Base-by-base conservation (phyloP, 1,139 yeast species). In the Diutina sp. region DNA sequence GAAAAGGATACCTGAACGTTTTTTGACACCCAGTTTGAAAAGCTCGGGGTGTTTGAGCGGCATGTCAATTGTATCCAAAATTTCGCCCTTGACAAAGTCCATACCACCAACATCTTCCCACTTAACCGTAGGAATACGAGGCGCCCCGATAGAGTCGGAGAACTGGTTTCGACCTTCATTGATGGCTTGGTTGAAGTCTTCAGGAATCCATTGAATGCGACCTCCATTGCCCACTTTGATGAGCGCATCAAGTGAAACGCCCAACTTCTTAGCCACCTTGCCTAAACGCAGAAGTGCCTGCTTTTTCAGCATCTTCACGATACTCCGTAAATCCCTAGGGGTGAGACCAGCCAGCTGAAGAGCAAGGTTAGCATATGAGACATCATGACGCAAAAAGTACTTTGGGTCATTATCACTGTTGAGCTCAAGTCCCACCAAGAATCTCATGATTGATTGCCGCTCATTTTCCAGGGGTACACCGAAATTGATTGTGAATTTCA, bases 81-180 rank as follows among this genome's bases (percentile, higher is more conserved):
- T 91, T 66, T 91, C 98, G 64, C 85, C 91, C 67, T 91, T 93
- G 50, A 90, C 96, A 55, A 85, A 68, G 60, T 90, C 97, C 62
- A 93, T 76, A 0, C 97, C 97, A 48, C 97, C 97, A 58, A 90
- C 91, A 68, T 90, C 97, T 63, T 86, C 91, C 99, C 99, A 93
- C 59, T 85, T 84, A 8, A 93, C 98, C 63, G 87, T 84, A 1
- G 99, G 99, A 61, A 93, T 93, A 61, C 91, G 78, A 16, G 99
- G 99, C 0, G 98, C 98, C 12, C 99, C 99, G 60, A 93, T 91
- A 0, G 97, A 87, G 62, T 90, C 97, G 65, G 96, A 86, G 68
- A 87, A 90, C 66, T 88, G 91, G 64, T 83, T 84, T 64, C 98
- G 77, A 0, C 97, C 97, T 58, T 82, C 86, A 58, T 84, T 82